These are phyloP conservation scores for Populus hybrid DNA, from an alignment of 441 rosid genomes.

Conservation along the genomic window DNA sequence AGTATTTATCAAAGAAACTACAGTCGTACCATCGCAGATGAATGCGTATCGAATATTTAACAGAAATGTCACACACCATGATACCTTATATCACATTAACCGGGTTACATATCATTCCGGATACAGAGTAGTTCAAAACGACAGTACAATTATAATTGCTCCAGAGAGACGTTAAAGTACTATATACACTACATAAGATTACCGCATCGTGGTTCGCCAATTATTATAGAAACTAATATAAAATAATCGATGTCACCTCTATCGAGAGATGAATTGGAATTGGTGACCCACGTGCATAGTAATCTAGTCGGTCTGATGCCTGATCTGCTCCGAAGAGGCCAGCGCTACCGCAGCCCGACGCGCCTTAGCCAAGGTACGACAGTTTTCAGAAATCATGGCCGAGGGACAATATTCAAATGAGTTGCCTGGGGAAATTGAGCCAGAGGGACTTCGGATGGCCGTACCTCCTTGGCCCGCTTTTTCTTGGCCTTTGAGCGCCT, in stretches of 20 bases:
- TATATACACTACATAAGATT: conserved; percentile 1
- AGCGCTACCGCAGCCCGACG: neutral
- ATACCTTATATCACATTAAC: conserved; percentile 3
- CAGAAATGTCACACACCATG: neutral
- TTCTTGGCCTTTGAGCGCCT: neutral
- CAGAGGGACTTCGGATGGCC: no score
- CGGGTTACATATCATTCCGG: neutral
- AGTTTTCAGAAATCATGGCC: neutral
- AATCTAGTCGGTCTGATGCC: neutral
- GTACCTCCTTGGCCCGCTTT: neutral
- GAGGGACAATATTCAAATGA: neutral
- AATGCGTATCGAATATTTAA: neutral
- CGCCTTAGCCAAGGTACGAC: neutral
- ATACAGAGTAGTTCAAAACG: neutral
- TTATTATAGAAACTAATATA: neutral
- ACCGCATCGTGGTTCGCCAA: conserved; percentile 4
- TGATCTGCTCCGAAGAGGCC: neutral
- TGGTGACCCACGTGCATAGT: conserved; percentile 1
- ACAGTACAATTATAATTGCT: neutral
- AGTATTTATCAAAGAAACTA: neutral
- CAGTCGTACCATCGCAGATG: neutral
- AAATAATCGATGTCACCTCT: conserved; percentile 8
- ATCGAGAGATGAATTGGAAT: neutral
- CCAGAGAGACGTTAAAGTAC: conserved; percentile 5
- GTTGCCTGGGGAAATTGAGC: neutral